Percentiles rank a stretch among this genome's conserved stretches.
These are phyloP conservation scores for Scedosporium aurantiacum DNA, from an alignment of 2,329 filamentous ascomycete genomes.

Conservation along the genomic window DNA sequence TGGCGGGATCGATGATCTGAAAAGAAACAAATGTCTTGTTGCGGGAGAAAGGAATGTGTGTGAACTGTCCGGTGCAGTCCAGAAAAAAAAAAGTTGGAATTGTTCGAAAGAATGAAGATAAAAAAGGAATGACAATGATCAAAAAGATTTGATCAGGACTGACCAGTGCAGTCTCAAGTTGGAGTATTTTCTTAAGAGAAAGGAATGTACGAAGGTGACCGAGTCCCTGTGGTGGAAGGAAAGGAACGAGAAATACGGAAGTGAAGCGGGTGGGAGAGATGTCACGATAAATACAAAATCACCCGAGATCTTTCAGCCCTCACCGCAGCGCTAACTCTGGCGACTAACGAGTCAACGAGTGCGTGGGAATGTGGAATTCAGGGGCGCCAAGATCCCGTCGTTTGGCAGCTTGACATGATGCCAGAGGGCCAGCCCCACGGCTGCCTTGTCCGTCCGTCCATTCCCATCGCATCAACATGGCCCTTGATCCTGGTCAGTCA, in stretches of 20 bases:
- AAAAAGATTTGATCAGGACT: background rate
- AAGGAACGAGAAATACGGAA: background rate
- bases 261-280: no score
- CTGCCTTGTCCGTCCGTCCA: no score
- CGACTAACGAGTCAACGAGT: no score
- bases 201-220: constrained; percentile 1
- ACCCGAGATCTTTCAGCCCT: no score
- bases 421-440: no score
- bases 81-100: background rate
- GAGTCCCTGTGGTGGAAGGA: background rate
- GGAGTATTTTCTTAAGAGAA: background rate
- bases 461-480: no score
- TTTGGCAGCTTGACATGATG: no score
- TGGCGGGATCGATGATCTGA: background rate
- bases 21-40: background rate
- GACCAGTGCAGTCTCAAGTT: background rate
- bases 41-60: background rate
- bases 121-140: background rate
- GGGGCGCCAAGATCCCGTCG: no score
- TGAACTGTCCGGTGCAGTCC: background rate
- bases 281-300: no score
- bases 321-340: background rate
- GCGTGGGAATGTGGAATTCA: no score
- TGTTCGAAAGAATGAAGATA: background rate
- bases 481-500: no score